Conservation (phyloP, 2,329 filamentous ascomycete species). For the Myriosclerotinia duriaeana region DNA sequence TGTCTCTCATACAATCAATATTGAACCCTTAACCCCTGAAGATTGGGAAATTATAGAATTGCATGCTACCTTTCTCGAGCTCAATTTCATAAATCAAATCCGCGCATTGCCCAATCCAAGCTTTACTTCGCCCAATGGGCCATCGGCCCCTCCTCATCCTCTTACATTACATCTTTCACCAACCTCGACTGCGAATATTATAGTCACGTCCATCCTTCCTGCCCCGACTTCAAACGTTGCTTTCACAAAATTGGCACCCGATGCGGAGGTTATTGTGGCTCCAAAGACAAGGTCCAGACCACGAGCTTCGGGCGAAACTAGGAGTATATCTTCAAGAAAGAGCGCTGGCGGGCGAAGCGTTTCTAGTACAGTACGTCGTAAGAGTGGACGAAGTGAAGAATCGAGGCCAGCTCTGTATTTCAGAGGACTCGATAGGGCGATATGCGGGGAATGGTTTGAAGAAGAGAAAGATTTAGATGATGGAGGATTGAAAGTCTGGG, state of each 20-base stretch:
- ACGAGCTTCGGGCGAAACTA: conserved; percentile 67
- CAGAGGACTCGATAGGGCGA: conserved; percentile 69
- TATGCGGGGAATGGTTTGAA: conserved; percentile 74
- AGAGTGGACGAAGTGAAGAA: conserved; percentile 62
- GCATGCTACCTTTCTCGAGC: conserved; percentile 90
- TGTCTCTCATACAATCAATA: conserved; percentile 89
- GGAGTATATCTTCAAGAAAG: conserved; percentile 78
- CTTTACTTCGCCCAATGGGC: conserved; percentile 54
- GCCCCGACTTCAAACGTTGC: conserved; percentile 63
- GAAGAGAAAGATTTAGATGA: conserved; percentile 55
- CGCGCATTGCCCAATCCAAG: conserved; percentile 86
- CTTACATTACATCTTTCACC: conserved; percentile 91
- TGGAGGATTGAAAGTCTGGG: conserved; percentile 72
- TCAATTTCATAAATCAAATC: conserved; percentile 91
- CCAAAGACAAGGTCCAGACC: conserved; percentile 81
- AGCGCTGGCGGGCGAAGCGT: conserved; percentile 71
- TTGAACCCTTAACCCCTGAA: conserved; percentile 89
- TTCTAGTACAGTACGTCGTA: conserved; percentile 66
- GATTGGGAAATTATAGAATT: conserved; percentile 99
- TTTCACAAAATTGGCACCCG: conserved; percentile 89
- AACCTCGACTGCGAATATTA: conserved; percentile 91
- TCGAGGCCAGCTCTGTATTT: conserved; percentile 71
- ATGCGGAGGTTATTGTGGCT: conserved; percentile 95
- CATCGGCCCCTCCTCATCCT: conserved; percentile 64
- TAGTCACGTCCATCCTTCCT: conserved; percentile 79